Base-by-base conservation (phyloP, 2,329 filamentous ascomycete genomes). In the Ophiostoma novo-ulmi region DNA sequence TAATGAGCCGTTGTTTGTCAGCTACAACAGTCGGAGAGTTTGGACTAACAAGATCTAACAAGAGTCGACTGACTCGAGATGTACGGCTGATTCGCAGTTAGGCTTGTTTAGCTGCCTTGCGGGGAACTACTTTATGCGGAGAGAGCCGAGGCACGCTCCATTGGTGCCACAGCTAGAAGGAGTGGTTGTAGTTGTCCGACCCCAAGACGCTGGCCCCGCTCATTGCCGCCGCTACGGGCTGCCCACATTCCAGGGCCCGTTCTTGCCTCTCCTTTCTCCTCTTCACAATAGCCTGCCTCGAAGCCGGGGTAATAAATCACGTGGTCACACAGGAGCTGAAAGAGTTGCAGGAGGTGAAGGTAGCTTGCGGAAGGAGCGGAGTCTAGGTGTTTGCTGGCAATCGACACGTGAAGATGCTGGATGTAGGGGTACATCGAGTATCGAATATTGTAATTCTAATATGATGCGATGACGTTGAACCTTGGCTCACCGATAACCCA, bases 161-260 rank as follows among this genome's bases (percentile, higher is more conserved):
- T 31, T 31, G 31, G 31, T 31, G 39, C 10, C 39, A 44, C 39
- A 44, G 39, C 14, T 44, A 17, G 39, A 44, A 44, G 14, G 10
- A 13, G 39, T 44, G 39, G 10, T 41, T 11, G 14, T 14, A 41
- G 39, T 14, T 41, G 52, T 26, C 22, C 10, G 55, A 61, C 36
- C 63, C 63, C 63, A 41, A 20, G 14, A 7, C 44, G 22, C 52
- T 63, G 17, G 58, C 20, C 63, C 63, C 63, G 36, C 63, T 39
- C 41, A 65, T 65, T 65, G 20, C 63, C 63, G 63, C 63, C 63
- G 63, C 63, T 65, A 65, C 63, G 61, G 61, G 26, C 35, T 36
- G 13, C 31, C 31, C 22, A 61, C 55, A 61, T 13, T 31, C n/a
- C 35, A 31, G 17, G n/a, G 61, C 31, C 61, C 48, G 48, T n/a